Evolutionary conservation across 2,329 filamentous ascomycete genomes (phyloP).

Genomic region (Fusarium succisae): DNA sequence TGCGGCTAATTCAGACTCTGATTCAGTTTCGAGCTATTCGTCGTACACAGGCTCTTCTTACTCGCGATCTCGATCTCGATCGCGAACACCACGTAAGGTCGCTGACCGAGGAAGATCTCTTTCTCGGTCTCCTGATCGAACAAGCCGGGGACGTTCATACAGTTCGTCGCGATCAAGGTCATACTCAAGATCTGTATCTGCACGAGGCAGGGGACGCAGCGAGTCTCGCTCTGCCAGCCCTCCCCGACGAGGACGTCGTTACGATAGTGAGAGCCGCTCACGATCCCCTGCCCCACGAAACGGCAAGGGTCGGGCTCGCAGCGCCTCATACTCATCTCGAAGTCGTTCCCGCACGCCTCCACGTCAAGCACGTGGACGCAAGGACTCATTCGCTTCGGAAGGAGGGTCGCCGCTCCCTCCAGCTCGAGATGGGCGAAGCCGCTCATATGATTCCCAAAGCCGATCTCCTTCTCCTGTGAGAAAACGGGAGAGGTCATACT

Average conservation of each 20-base stretch:
- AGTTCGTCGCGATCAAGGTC: constrained; percentile 54
- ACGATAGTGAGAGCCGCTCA: constrained; percentile 41
- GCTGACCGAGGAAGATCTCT: constrained; percentile 42
- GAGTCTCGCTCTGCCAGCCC: constrained; percentile 46
- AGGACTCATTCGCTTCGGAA: constrained; percentile 34
- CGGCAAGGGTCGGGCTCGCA: constrained; percentile 40
- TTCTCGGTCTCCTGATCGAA: constrained; percentile 43
- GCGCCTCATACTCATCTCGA: constrained; percentile 46
- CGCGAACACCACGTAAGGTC: constrained; percentile 48
- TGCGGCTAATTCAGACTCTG: constrained; percentile 68
- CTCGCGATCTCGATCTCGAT: constrained; percentile 60
- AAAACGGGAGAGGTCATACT: constrained; percentile 30
- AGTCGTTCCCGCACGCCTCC: constrained; percentile 45
- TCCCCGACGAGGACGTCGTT: constrained; percentile 39
- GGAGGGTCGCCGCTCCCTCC: constrained; percentile 36
- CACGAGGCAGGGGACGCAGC: constrained; percentile 32
- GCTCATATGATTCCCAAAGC: constrained; percentile 38
- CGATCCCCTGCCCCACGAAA: constrained; percentile 45
- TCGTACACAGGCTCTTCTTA: constrained; percentile 74
- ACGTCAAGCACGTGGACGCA: constrained; percentile 34
- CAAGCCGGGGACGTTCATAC: constrained; percentile 40
- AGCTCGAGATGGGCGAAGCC: constrained; percentile 31
- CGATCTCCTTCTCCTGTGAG: constrained; percentile 36
- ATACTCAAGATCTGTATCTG: constrained; percentile 54
- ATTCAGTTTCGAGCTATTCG: constrained; percentile 81